Evolutionary conservation across 2,329 filamentous ascomycete genomes (phyloP), one percentile per base, ranked within the genome.

Genomic region (Beauveria medogensis): DNA sequence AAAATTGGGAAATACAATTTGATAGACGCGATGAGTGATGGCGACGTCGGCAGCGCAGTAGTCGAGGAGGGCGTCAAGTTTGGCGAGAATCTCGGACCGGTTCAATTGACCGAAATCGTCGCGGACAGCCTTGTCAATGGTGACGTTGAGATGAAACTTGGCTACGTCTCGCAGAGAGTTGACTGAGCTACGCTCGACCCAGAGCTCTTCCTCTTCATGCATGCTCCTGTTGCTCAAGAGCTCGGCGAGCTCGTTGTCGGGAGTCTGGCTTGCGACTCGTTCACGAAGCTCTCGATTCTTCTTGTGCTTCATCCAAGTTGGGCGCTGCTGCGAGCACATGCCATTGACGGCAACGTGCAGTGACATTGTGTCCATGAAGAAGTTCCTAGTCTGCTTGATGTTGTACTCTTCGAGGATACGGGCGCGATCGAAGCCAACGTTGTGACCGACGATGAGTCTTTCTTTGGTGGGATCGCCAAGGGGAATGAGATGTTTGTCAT

Each of bases 311-410:
- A 97, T 92, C 94, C 94, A 99, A 0, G 91, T 96, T 9, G 95
- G 94, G 55, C 94, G 84, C 73, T 99, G 94, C 65, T 90, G 88
- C 24, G 94, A 97, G 74, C 94, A 99, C 94, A 99, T 99, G 64
- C 94, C 94, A 71, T 99, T 99, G 26, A 96, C 93, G 2, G 95
- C 95, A 8, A 96, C 93, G 71, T 99, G 94, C 22, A 99, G 78
- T 2, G 93, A 97, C 94, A 99, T 99, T 34, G 94, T 99, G 72
- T 99, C 94, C 56, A 99, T 75, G 71, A 96, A 99, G 48, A 85
- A 88, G 67, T 92, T 97, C 44, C 86, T 84, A 1, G 91, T 88
- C 72, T 97, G 93, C 59, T 84, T 79, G 46, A 97, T 74, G 68
- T 87, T 82, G 71, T 99, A 99, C 72, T 99, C 94, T 71, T 99